Base-by-base conservation (phyloP, 2,329 filamentous ascomycete species). In the Aphanocladium album region DNA sequence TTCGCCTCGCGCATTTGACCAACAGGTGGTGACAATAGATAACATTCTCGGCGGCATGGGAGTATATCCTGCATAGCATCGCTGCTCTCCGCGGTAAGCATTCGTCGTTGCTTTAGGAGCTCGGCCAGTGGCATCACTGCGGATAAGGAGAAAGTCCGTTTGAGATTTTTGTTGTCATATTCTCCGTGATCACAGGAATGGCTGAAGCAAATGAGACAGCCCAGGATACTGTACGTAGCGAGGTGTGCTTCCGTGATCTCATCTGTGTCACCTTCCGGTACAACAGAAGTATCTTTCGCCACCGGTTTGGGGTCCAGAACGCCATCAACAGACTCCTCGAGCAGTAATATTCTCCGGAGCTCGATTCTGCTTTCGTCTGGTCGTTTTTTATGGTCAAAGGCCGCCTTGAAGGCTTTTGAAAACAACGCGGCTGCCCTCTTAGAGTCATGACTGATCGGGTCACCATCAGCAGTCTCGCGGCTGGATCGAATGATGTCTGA, bases 181-280 rank as follows among this genome's bases (percentile, higher is more conserved):
- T 85, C 83, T 50, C 83, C 83, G 63, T 86, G 83, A 66, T 86
- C 83, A 62, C 83, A 86, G 14, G 83, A 84, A 68, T 85, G 80
- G 55, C 81, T 81, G 66, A 79, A 82, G 70, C 83, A 86, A 56
- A 85, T 79, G n/a, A 84, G 71, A 65, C 83, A 86, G 14, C 80
- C 81, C 17, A 86, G 74, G 11, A 82, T 76, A 35, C 78, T 78
- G 66, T 85, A 84, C 1, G 81, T 85, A 53, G 80, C 80, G 25
- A 86, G 67, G 39, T 78, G 76, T 23, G 75, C 75, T 65, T 83
- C 80, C 14, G 79, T 75, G 59, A 76, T 63, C 7, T 76, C 74
- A 35, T 76, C 71, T 33, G 76, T 72, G 27, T 71, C 71, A 16
- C 73, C 69, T 35, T 72, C 70, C 47, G 69, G 74, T 52, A 69